These are phyloP conservation scores for Cadophora malorum DNA, from an alignment of 2,329 filamentous ascomycete species.

Conservation along the genomic window DNA sequence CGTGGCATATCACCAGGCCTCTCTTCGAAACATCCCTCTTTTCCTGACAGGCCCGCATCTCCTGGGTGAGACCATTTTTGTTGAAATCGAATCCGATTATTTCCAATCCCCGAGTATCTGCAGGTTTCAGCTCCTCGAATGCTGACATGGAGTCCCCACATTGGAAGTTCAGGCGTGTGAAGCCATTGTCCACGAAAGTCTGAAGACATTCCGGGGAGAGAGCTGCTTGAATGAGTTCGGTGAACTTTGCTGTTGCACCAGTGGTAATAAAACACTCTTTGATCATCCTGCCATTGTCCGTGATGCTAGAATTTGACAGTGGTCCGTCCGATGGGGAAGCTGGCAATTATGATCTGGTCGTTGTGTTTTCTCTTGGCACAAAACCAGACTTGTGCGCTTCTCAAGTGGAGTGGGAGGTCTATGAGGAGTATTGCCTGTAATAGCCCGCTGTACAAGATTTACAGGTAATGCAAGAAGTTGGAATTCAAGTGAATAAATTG, in stretches of 20 bases:
- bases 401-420: background rate
- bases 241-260: slow-evolving; percentile 88
- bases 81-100: slow-evolving; percentile 73
- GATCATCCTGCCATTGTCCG: slow-evolving; percentile 26
- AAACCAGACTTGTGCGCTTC: background rate
- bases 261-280: slow-evolving; percentile 81
- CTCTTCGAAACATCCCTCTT: slow-evolving; percentile 56
- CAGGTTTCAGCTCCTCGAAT: slow-evolving; percentile 49
- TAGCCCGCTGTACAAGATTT: background rate
- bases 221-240: slow-evolving; percentile 69
- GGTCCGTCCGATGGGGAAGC: background rate
- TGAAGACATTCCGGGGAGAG: slow-evolving; percentile 67
- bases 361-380: background rate
- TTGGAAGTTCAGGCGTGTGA: slow-evolving; percentile 78
- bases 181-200: slow-evolving; percentile 63
- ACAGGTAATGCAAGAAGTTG: background rate
- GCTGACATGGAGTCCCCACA: slow-evolving; percentile 74
- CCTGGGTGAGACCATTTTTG: slow-evolving; percentile 57
- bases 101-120: slow-evolving; percentile 48
- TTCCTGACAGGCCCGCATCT: slow-evolving; percentile 54
- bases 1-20: slow-evolving; percentile 87
- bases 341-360: background rate
- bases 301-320: background rate
- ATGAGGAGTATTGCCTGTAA: background rate
- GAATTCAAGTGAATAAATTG: background rate